Evolutionary conservation across 2,329 filamentous ascomycete species (phyloP), one percentile per base, ranked within the genome.

Genomic region (Claviceps digitariae): DNA sequence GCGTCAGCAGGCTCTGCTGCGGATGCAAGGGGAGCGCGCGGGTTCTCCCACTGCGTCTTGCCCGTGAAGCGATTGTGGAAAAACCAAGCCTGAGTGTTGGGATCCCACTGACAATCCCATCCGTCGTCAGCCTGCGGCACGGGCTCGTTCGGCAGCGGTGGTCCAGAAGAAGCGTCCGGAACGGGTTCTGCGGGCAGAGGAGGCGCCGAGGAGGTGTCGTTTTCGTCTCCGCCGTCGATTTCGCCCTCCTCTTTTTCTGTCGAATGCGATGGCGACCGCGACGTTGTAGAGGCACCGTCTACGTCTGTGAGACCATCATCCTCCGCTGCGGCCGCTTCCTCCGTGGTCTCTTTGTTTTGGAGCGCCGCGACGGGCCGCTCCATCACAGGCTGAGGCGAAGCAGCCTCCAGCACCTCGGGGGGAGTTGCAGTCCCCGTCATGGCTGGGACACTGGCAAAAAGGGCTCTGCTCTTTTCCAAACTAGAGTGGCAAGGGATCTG

Each of bases 11-110:
- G 25, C 20, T 38, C 50, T 40, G 31, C 21, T 5, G 20, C 31
- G 21, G 41, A 46, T 4, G 31, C 9, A 9, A 20, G 23, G 5
- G 83, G 77, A 4, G 91, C 73, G 50, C 90, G 84, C 6, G 90
- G 90, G 62, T 95, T 95, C 38, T 91, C 86, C 85, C 89, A 93
- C 63, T 93, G 89, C 52, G 82, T 82, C 55, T 78, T 72, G 38
- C 80, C 77, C 4, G 87, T 93, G 66, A 86, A 83, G 59, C 84
- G 82, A 66, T 95, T 95, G 74, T 83, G 83, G 70, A 94, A 95
- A 71, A 89, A 94, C 72, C 83, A 95, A 4, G 81, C 77, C 58
- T 84, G 77, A 1, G 78, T 75, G 51, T 67, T 74, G 25, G 77
- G 69, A 61, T 94, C 88, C 86, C 87, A 94, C 55, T 86, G 75